These are phyloP conservation scores for Suillus discolor DNA, from an alignment of 768 basidiomycete genomes.

Conservation along the genomic window DNA sequence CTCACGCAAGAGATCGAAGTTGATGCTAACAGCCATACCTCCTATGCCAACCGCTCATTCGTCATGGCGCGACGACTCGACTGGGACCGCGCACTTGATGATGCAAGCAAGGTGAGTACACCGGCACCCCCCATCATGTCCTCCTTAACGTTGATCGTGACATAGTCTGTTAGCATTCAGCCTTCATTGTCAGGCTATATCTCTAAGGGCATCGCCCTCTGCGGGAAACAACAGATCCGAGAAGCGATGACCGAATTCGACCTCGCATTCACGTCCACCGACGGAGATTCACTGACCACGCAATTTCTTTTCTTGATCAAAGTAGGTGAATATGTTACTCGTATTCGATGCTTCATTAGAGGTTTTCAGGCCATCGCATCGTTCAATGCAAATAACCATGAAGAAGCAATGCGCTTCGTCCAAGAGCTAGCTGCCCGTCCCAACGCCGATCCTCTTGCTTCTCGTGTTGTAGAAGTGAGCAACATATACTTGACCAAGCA, in stretches of 20 bases:
- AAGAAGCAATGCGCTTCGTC: neutral
- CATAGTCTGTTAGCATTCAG: neutral
- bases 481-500: neutral
- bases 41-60: neutral
- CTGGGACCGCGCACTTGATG: conserved; percentile 1
- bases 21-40: neutral
- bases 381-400: neutral
- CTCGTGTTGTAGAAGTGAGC: neutral
- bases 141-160: neutral
- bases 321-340: neutral
- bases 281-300: neutral
- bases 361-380: neutral
- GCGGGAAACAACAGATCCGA: neutral
- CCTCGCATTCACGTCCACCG: neutral
- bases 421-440: neutral
- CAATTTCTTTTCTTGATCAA: neutral
- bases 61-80: neutral
- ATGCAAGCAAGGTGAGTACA: neutral
- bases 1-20: neutral
- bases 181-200: neutral
- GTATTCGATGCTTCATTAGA: neutral
- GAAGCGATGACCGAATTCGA: neutral
- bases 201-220: neutral
- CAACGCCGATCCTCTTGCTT: neutral
- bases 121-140: neutral